These are phyloP conservation scores for Yamadazyma aaseri DNA, from an alignment of 1,139 yeast species.

Conservation along the genomic window DNA sequence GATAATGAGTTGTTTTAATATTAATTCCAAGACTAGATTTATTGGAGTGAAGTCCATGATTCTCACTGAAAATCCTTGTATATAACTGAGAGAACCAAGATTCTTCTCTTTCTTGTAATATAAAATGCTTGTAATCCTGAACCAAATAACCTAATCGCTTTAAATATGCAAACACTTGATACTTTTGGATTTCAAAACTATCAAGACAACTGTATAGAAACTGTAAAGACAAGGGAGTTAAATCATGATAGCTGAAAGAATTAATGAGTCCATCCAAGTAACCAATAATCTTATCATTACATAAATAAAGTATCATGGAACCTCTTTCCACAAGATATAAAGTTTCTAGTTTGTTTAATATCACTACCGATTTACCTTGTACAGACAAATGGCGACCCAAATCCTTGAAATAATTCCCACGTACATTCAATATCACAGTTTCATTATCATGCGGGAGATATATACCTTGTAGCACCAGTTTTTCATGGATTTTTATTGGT, in stretches of 20 bases:
- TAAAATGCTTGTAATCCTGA: slow-evolving; percentile 25
- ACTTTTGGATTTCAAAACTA: slow-evolving; percentile 42
- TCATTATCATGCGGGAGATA: slow-evolving; percentile 43
- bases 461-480: slow-evolving; percentile 43
- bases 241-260: slow-evolving; percentile 13
- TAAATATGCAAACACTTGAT: slow-evolving; percentile 71
- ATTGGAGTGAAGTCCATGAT: background rate
- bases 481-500: slow-evolving; percentile 58
- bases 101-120: slow-evolving; percentile 3
- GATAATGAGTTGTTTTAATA: slow-evolving; percentile 29
- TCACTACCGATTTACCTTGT: slow-evolving; percentile 28
- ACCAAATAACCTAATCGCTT: slow-evolving; percentile 81
- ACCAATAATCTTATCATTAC: slow-evolving; percentile 17
- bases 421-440: slow-evolving; percentile 51
- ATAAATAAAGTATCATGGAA: slow-evolving; percentile 56
- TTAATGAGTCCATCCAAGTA: slow-evolving; percentile 16
- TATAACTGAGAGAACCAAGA: background rate
- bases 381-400: slow-evolving; percentile 47
- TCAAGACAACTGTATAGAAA: slow-evolving; percentile 53
- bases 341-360: slow-evolving; percentile 66
- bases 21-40: slow-evolving; percentile 9
- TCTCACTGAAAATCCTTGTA: background rate
- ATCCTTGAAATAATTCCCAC: slow-evolving; percentile 73
- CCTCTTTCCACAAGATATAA: slow-evolving; percentile 85
- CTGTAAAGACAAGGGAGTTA: slow-evolving; percentile 57